Evolutionary conservation across 2,329 filamentous ascomycete species (phyloP).

Genomic region (Colletotrichum neosansevieriae): DNA sequence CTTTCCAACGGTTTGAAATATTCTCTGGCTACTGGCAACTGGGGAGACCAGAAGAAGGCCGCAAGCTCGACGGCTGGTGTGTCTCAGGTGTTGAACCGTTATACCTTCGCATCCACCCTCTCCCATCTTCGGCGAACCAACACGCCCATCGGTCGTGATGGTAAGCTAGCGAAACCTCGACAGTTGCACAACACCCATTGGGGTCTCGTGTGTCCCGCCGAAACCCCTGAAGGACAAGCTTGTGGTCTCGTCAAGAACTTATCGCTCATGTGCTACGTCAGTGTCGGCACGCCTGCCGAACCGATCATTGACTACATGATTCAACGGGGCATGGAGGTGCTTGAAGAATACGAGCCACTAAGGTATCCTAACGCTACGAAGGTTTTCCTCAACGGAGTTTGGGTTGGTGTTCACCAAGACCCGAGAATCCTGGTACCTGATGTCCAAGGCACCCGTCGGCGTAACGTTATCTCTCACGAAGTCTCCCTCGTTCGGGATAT

Average conservation of each 20-base stretch:
- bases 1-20: slow-evolving; percentile 96
- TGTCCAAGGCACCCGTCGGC: slow-evolving; percentile 81
- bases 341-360: slow-evolving; percentile 93
- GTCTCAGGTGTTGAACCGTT: slow-evolving; percentile 96
- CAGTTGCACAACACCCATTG: slow-evolving; percentile 99
- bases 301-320: slow-evolving; percentile 97
- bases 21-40: slow-evolving; percentile 96
- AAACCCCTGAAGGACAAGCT: slow-evolving; percentile 97
- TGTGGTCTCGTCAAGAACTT: slow-evolving; percentile 98
- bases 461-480: slow-evolving; percentile 88
- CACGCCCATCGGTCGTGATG: slow-evolving; percentile 96
- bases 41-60: slow-evolving; percentile 99
- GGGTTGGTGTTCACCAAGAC: slow-evolving; percentile 95
- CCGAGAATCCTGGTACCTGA: slow-evolving; percentile 85
- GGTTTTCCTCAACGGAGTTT: slow-evolving; percentile 97
- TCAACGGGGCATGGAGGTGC: slow-evolving; percentile 92
- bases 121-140: slow-evolving; percentile 98
- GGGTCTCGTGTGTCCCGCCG: slow-evolving; percentile 96
- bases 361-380: slow-evolving; percentile 94
- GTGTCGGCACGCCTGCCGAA: slow-evolving; percentile 90
- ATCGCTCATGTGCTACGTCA: slow-evolving; percentile 98
- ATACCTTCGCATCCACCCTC: slow-evolving; percentile 95
- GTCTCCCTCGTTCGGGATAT: slow-evolving; percentile 97
- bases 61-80: slow-evolving; percentile 95
- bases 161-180: slow-evolving; percentile 96